These are phyloP conservation scores for Conoideocrella luteorostrata DNA, from an alignment of 2,329 filamentous ascomycete genomes.

Conservation along the genomic window DNA sequence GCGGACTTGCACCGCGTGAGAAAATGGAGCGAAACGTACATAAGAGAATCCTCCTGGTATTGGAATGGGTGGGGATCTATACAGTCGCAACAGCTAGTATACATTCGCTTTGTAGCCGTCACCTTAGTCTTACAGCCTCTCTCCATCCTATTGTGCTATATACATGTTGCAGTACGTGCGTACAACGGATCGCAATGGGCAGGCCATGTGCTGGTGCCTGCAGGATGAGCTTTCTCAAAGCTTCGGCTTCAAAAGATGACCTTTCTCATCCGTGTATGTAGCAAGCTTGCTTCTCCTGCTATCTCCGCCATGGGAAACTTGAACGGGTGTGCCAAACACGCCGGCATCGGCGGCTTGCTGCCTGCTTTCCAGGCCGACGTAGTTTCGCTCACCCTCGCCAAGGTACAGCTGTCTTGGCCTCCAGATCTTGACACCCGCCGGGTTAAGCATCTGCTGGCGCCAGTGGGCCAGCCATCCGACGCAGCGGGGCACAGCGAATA, in stretches of 20 bases:
- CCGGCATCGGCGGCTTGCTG: slow-evolving; percentile 22
- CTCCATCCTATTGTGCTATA: no score
- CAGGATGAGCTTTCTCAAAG: no score
- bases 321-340: slow-evolving; percentile 28
- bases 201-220: no score
- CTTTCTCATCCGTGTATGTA: slow-evolving; percentile 31
- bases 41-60: no score
- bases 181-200: no score
- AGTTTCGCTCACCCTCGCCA: slow-evolving; percentile 37
- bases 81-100: no score
- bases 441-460: slow-evolving; percentile 43
- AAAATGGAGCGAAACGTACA: no score
- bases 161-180: no score
- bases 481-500: slow-evolving; percentile 44
- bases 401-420: slow-evolving; percentile 42
- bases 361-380: slow-evolving; percentile 32
- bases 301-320: slow-evolving; percentile 34
- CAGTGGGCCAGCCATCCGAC: slow-evolving; percentile 47
- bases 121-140: no score
- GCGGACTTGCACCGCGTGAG: no score
- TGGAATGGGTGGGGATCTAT: no score
- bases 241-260: slow-evolving; percentile 20
- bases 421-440: slow-evolving; percentile 44
- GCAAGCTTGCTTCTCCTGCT: slow-evolving; percentile 35
- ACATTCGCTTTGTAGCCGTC: no score